Conservation (phyloP, 1,139 yeast species). For the Sugiyamaella castrensis region DNA sequence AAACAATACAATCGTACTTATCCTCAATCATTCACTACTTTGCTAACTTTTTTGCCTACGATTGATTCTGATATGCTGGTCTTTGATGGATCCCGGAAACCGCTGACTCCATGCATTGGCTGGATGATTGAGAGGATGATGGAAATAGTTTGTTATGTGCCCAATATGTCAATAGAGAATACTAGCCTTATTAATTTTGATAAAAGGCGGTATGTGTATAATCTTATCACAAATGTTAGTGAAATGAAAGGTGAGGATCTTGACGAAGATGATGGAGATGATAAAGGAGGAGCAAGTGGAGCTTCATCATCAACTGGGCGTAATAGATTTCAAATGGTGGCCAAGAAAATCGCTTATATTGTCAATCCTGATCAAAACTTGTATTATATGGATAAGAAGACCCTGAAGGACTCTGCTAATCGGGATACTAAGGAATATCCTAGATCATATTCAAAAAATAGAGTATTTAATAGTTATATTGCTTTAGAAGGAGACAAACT, state of each 20-base stretch:
- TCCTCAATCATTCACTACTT: constrained; percentile 15
- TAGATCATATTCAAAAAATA: constrained; percentile 35
- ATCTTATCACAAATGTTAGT: constrained; percentile 49
- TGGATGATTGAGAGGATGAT: constrained; percentile 62
- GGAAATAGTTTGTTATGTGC: constrained; percentile 65
- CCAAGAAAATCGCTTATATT: constrained; percentile 29
- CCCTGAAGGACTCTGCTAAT: constrained; percentile 43
- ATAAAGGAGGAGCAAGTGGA: constrained; percentile 13
- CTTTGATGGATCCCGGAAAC: constrained; percentile 21
- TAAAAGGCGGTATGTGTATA: constrained; percentile 61
- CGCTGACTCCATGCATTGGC: constrained; percentile 80
- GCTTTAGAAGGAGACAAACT: constrained; percentile 50
- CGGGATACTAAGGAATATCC: constrained; percentile 44
- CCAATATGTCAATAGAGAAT: constrained; percentile 61
- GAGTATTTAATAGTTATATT: constrained; percentile 47
- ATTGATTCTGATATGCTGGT: constrained; percentile 26
- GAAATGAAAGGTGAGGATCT: constrained; percentile 37
- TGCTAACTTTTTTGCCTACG: constrained; percentile 43
- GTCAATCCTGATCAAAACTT: constrained; percentile 32
- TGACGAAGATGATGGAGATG: constrained; percentile 17
- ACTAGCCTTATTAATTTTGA: constrained; percentile 62
- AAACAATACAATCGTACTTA: constrained; percentile 16
- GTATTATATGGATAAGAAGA: constrained; percentile 32
- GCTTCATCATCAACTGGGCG: neutral
- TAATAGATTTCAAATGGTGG: neutral